Evolutionary conservation across 2,329 filamentous ascomycete genomes (phyloP), one percentile per base, ranked within the genome.

Genomic region (Monosporascus sp.): DNA sequence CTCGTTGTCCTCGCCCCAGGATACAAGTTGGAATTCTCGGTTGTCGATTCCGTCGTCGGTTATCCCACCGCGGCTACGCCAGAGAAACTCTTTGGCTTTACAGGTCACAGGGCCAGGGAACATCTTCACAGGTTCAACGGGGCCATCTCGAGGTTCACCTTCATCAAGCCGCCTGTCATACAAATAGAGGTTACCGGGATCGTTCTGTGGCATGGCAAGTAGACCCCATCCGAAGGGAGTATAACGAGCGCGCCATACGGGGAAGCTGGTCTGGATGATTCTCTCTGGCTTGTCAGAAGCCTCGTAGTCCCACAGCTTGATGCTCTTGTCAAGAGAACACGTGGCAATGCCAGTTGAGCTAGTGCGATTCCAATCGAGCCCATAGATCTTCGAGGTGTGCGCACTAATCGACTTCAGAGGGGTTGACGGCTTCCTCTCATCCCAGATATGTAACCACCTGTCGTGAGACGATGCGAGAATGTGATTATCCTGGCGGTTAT

Each of bases 361-460:
- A 14, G 87, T 87, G 50, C 93, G 83, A 66, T 95, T 95, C 93
- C 93, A 97, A 71, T 97, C 93, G 36, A 97, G 78, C 27, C 93
- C 93, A 67, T 97, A 97, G 55, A 97, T 96, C 71, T 96, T 97
- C 38, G 91, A 96, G 34, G 83, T 84, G 64, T 97, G 92, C 0
- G 92, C 93, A 65, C 86, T 85, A 57, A 97, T 95, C 17, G 90
- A 93, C 56, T 85, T 86, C 44, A 97, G 73, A 5, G 92, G 91
- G 54, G 84, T 80, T 3, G 88, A 87, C 1, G 91, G 84, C 65
- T 87, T 89, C 48, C 92, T 81, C 65, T 89, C 86, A 69, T 97
- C 92, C 92, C 92, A 97, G 50, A 97, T 90, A 56, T 90, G 87
- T 44, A 97, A 76, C 73, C 85, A 91, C 48, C 86, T 85, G 70